Percentiles rank a stretch among this genome's conserved stretches.
Evolutionary conservation across 1,284 basidiomycete species (phyloP).

Genomic region (Thelephora terrestris): DNA sequence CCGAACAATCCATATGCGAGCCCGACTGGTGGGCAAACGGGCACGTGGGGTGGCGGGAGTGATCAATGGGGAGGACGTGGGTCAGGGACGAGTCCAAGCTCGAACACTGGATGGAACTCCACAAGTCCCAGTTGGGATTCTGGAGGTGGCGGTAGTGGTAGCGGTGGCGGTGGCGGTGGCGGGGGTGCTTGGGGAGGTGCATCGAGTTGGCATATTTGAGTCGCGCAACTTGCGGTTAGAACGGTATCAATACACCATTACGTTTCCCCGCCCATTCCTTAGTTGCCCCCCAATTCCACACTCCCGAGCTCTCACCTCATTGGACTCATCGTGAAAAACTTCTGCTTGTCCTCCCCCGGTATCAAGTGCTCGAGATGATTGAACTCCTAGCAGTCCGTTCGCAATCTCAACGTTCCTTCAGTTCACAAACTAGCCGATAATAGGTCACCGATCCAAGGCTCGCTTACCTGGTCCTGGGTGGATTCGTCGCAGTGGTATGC

Average conservation of each 20-base stretch:
- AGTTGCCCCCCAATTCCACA: no score
- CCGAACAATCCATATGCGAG: conserved; percentile 13
- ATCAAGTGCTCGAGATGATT: conserved; percentile 4
- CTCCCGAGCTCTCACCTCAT: no score
- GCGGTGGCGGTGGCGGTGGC: background rate
- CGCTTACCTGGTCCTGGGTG: conserved; percentile 68
- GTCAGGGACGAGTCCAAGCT: background rate
- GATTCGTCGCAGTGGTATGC: conserved; percentile 62
- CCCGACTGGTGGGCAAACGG: conserved; percentile 4
- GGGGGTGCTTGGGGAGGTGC: background rate
- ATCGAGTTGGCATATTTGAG: no score
- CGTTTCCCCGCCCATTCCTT: no score
- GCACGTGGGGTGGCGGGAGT: conserved; percentile 21
- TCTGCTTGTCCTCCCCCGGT: no score
- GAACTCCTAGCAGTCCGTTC: conserved; percentile 23
- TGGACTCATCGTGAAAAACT: no score
- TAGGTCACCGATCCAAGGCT: conserved; percentile 42
- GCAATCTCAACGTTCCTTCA: conserved; percentile 9
- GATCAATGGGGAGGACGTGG: background rate
- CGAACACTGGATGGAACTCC: background rate
- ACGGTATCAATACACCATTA: background rate
- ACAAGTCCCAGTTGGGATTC: background rate
- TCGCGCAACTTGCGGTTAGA: no score
- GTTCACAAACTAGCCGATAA: conserved; percentile 21
- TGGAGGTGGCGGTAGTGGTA: background rate